Evolutionary conservation across 495 filamentous ascomycete genomes (phyloP).

Genomic region (Cercophora newfieldiana): DNA sequence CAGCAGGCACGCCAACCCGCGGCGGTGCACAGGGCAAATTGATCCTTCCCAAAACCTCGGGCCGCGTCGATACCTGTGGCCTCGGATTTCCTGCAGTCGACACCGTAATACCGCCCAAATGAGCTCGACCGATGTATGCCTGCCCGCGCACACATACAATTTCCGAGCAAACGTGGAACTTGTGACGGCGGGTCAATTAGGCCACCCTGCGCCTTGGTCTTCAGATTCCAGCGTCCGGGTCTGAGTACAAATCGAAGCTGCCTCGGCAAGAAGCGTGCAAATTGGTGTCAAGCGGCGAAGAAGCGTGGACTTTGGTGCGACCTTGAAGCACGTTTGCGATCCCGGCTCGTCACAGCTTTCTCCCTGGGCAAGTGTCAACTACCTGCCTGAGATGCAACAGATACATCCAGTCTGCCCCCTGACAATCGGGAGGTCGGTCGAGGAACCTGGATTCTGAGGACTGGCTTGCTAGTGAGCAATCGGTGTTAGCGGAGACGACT

Average conservation of each 20-base stretch:
- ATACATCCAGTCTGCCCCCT: neutral
- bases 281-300: neutral
- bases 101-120: neutral
- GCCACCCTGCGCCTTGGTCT: neutral
- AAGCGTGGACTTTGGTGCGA: neutral
- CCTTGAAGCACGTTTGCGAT: neutral
- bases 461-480: neutral
- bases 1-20: constrained; percentile 1
- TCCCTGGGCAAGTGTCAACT: neutral
- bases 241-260: neutral
- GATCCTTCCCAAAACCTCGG: constrained; percentile 13
- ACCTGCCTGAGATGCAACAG: neutral
- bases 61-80: neutral
- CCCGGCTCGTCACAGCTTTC: neutral
- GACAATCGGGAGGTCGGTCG: neutral
- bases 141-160: no score
- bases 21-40: constrained; percentile 15
- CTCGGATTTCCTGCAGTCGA: neutral
- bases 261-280: neutral
- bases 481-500: neutral
- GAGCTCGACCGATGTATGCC: no score
- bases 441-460: neutral
- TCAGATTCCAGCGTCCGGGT: neutral
- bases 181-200: neutral
- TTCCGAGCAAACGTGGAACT: no score